Conservation (phyloP, 495 filamentous ascomycete species). For the Hyaloscypha bicolor region DNA sequence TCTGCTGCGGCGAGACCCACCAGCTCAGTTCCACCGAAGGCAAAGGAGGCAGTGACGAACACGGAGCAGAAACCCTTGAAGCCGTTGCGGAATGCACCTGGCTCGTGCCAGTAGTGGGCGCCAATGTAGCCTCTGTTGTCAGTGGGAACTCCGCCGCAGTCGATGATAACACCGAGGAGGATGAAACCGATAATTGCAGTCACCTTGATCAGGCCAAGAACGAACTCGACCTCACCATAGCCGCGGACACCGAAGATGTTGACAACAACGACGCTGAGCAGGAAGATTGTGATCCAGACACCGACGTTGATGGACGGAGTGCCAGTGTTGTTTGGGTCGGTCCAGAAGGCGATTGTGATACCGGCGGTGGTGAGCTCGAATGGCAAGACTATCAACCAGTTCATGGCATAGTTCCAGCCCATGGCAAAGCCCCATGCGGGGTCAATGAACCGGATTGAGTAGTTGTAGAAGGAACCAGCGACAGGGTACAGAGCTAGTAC, state of each 20-base stretch:
- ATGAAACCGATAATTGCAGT: constrained; percentile 87
- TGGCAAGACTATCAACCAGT: constrained; percentile 62
- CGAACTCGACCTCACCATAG: constrained; percentile 68
- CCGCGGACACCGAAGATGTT: constrained; percentile 73
- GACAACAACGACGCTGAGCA: constrained; percentile 57
- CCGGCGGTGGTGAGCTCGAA: constrained; percentile 57
- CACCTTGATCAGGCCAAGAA: constrained; percentile 85
- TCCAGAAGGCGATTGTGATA: constrained; percentile 61
- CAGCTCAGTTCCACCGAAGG: constrained; percentile 71
- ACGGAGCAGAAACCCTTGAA: constrained; percentile 70
- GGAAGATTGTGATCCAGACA: constrained; percentile 68
- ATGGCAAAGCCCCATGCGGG: constrained; percentile 86
- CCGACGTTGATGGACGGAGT: constrained; percentile 53
- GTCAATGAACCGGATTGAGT: constrained; percentile 91
- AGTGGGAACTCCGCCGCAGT: constrained; percentile 70
- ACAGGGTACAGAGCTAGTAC: constrained; percentile 58
- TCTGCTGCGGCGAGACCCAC: constrained; percentile 80
- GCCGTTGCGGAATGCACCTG: constrained; percentile 65
- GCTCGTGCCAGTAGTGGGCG: constrained; percentile 52
- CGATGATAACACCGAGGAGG: constrained; percentile 78
- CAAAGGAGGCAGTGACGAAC: constrained; percentile 67
- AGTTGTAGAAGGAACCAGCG: constrained; percentile 91
- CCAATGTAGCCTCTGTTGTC: constrained; percentile 58
- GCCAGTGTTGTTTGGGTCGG: constrained; percentile 46
- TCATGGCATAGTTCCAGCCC: constrained; percentile 76